These are phyloP conservation scores for Populus hybrid DNA, from an alignment of 441 rosid species.

Conservation along the genomic window DNA sequence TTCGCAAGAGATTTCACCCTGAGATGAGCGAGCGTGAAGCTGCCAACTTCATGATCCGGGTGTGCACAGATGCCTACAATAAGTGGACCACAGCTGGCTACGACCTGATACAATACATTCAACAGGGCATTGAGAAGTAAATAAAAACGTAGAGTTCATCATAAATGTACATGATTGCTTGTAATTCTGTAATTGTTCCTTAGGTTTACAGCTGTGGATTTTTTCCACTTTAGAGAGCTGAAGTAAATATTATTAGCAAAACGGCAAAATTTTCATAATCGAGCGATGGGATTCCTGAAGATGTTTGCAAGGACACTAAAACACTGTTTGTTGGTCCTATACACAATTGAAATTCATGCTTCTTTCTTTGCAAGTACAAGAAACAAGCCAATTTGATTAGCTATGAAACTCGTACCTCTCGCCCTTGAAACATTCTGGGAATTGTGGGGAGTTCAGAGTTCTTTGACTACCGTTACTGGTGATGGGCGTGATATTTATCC, in stretches of 20 bases:
- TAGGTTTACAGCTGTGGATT: constrained; percentile 14
- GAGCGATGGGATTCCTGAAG: constrained; percentile 18
- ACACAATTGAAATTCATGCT: constrained; percentile 9
- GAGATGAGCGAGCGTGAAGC: constrained; percentile 99
- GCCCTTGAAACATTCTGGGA: background rate
- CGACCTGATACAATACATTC: constrained; percentile 93
- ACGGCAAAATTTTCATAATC: background rate
- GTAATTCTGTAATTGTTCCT: constrained; percentile 19
- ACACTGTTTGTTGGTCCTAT: background rate
- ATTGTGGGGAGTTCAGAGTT: background rate
- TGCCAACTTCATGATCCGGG: constrained; percentile 83
- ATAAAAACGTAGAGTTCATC: background rate
- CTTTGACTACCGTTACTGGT: no score
- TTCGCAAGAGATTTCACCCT: constrained; percentile 70
- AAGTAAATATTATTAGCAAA: constrained; percentile 11
- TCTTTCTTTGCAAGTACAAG: background rate
- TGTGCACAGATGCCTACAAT: constrained; percentile 93
- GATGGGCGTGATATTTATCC: no score
- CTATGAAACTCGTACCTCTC: background rate
- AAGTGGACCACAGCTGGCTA: constrained; percentile 98
- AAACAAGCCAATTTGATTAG: background rate
- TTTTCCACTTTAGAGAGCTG: constrained; percentile 20
- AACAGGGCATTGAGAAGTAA: constrained; percentile 96
- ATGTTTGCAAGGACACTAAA: constrained; percentile 18
- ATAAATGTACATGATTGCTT: constrained; percentile 33